These are phyloP conservation scores for Ogataea dorogensis DNA, from an alignment of 805 yeast species.

Conservation along the genomic window DNA sequence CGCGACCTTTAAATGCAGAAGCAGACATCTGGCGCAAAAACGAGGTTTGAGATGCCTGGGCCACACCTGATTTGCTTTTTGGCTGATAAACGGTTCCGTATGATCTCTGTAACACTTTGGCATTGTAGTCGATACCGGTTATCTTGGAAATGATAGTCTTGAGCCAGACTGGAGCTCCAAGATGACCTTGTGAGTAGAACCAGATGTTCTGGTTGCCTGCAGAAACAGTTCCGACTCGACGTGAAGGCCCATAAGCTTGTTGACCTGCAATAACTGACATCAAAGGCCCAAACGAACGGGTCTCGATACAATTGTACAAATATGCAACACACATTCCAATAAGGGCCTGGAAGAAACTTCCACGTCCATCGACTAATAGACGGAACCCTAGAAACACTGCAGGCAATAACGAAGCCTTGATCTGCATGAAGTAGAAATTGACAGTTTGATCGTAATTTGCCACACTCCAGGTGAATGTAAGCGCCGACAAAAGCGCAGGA, in stretches of 20 bases:
- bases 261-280: slow-evolving; percentile 33
- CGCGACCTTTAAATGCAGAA: slow-evolving; percentile 36
- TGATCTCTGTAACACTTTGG: slow-evolving; percentile 28
- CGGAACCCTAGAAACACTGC: slow-evolving; percentile 40
- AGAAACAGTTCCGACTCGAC: slow-evolving; percentile 32
- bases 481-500: slow-evolving; percentile 48
- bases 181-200: slow-evolving; percentile 51
- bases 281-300: slow-evolving; percentile 51
- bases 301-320: slow-evolving; percentile 60
- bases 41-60: slow-evolving; percentile 10
- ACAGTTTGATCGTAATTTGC: slow-evolving; percentile 51
- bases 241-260: slow-evolving; percentile 25
- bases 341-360: slow-evolving; percentile 39
- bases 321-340: slow-evolving; percentile 58
- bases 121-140: slow-evolving; percentile 33
- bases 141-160: slow-evolving; percentile 29
- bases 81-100: slow-evolving; percentile 23
- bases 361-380: slow-evolving; percentile 44
- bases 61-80: slow-evolving; percentile 4
- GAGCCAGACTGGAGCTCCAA: slow-evolving; percentile 54
- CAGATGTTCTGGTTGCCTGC: slow-evolving; percentile 29
- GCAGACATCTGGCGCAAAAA: slow-evolving; percentile 19
- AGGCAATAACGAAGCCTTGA: slow-evolving; percentile 57
- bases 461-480: slow-evolving; percentile 63
- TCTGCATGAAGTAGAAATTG: slow-evolving; percentile 51